Base-by-base conservation (phyloP, 768 basidiomycete genomes). In the Kondoa subrosea region DNA sequence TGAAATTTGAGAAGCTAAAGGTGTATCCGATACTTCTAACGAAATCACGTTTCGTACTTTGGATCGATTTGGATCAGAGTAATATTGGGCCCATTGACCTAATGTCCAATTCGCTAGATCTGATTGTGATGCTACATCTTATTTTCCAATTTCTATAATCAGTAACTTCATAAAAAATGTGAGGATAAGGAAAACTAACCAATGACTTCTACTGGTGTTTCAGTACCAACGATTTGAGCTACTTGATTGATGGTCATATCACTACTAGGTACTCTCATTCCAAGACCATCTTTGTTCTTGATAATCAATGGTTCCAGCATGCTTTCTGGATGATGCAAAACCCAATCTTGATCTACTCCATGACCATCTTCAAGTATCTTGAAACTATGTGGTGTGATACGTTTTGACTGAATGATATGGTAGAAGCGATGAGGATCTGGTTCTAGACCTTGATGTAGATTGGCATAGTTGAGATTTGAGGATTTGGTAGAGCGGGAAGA, bases 41-140 rank as follows among this genome's bases (percentile, higher is more conserved):
- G 89, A 91, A 66, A 99, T 99, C 32, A 99, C 90, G 74, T 99
- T 99, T 70, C 86, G 84, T 34, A 95, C 84, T 76, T 89, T 93
- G 75, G 92, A 89, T 65, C 87, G 83, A 0, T 85, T 81, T 25
- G 87, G 84, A 16, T 83, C 80, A 69, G 84, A 81, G 76, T 86
- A 88, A 75, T 93, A 93, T 68, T 87, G 85, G 2, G 86, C 88
- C 93, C 93, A 99, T 77, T 84, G 87, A 4, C 83, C 85, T 1
- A 99, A 78, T 17, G 85, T 89, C 95, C 93, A 97, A 14, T 88
- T 87, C 17, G 88, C 82, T 21, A 85, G 81, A 31, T 85, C 87
- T 0, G 87, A 86, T 76, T 97, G 93, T 0, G 90, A 84, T 21
- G 88, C 86, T 65, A 92, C 89, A 78, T 97, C 91, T 78, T n/a